Evolutionary conservation across 345 rosid genomes (phyloP).

Genomic region (Syzygium grande): DNA sequence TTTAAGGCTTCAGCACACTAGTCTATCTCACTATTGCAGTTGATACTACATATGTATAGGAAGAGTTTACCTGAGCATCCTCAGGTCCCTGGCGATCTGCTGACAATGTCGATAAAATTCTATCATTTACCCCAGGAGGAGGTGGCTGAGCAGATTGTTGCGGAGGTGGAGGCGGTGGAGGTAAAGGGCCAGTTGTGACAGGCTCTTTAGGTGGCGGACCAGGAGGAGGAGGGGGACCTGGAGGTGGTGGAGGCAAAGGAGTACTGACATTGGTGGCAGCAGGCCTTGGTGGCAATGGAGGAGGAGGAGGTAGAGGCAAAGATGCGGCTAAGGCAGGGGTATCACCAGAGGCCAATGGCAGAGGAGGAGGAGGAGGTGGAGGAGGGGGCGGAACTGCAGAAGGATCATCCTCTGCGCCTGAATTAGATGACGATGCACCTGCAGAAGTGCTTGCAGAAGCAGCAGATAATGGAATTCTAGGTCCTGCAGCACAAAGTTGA

Average conservation of each 20-base stretch:
- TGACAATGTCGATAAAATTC: conserved; percentile 25
- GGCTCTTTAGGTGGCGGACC: conserved; percentile 84
- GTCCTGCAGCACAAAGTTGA: conserved; percentile 39
- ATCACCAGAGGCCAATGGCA: conserved; percentile 24
- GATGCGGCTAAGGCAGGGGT: conserved; percentile 33
- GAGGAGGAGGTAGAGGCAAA: conserved; percentile 86
- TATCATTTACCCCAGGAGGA: conserved; percentile 46
- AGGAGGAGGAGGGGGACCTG: conserved; percentile 85
- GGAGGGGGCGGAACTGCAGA: conserved; percentile 56
- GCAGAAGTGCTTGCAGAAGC: conserved; percentile 55
- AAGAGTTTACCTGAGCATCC: conserved; percentile 37
- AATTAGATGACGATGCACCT: conserved; percentile 47
- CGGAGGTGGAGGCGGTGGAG: conserved; percentile 65
- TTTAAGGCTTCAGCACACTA: neutral
- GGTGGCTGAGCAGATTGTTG: conserved; percentile 51
- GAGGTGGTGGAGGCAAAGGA: conserved; percentile 57
- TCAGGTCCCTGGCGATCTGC: conserved; percentile 37
- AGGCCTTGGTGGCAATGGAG: conserved; percentile 75
- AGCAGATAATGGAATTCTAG: conserved; percentile 64
- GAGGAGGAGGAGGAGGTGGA: conserved; percentile 70
- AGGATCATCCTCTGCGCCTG: conserved; percentile 55
- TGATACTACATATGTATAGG: neutral
- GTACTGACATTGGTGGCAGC: conserved; percentile 26
- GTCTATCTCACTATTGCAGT: neutral
- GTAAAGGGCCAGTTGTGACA: conserved; percentile 30